Evolutionary conservation across 306 rosid species (phyloP), one percentile per base, ranked within the genome.

Genomic region (Vicia sativa): DNA sequence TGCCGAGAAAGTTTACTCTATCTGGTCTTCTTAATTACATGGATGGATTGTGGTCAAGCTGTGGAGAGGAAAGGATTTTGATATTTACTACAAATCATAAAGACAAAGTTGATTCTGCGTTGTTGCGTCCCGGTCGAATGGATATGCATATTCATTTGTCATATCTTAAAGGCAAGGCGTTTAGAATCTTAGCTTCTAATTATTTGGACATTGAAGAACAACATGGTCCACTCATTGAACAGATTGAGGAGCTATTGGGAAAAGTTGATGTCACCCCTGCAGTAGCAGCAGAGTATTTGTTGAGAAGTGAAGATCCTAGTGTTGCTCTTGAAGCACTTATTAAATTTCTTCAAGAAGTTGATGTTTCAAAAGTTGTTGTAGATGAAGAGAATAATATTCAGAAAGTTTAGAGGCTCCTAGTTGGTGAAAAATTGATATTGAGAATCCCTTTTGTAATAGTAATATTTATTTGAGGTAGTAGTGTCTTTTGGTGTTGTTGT

Each of bases 11-110:
- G 62, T 77, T 77, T n/a, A 77, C 91, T 0, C 72, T 87, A 0
- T 84, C 85, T 1, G 87, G 76, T 46, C 53, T 82, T 7, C 76
- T 87, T 4, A 84, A 84, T 69, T 70, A 80, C 65, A 80, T 84
- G 42, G 89, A 89, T 63, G 92, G 90, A 1, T 42, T 89, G 57
- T 89, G 92, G 87, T 82, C 90, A 1, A 79, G 92, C 45, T 70
- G 78, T 8, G 90, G 92, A 4, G 96, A 89, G n/a, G 90, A 89
- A 57, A 31, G 90, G 41, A 84, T 89, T 15, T 67, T 86, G 4
- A 52, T 89, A 8, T 82, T 89, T 71, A 86, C 96, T 0, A 84
- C 96, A 1, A 86, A 86, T 15, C 85, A 86, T 37, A 79, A 44
- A 34, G 90, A 84, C 0, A 77, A 61, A 58, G 67, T 86, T 2